Conservation (phyloP, 345 rosid genomes). For the Atalantia buxifolia region DNA sequence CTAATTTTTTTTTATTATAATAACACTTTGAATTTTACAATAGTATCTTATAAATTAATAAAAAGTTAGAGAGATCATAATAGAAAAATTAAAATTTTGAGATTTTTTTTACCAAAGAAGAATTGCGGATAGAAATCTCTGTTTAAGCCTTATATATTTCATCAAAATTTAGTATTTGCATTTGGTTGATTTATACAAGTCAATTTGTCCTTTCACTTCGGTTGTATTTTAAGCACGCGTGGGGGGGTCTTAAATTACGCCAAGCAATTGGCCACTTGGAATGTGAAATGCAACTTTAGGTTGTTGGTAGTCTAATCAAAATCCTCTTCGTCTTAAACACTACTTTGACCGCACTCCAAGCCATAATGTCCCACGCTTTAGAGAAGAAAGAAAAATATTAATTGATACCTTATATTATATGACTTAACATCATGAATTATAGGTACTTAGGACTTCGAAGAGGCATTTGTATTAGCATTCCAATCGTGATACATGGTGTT, state of each 20-base stretch:
- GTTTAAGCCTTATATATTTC: no score
- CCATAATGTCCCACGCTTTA: not conserved
- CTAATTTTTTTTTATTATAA: no score
- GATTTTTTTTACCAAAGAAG: no score
- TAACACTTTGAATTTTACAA: no score
- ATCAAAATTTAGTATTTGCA: no score
- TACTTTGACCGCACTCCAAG: not conserved
- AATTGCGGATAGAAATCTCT: no score
- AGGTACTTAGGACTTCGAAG: not conserved
- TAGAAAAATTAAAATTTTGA: no score
- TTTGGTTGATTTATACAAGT: not conserved
- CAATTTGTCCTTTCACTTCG: not conserved
- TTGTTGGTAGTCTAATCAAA: not conserved
- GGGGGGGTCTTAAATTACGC: not conserved
- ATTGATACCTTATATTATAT: not conserved
- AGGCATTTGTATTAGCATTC: not conserved
- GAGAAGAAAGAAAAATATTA: not conserved
- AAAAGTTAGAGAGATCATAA: no score
- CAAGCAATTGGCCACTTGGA: conserved; percentile 1
- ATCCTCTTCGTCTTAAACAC: not conserved
- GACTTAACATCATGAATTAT: not conserved
- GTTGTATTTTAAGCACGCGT: not conserved
- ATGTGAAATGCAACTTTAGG: not conserved
- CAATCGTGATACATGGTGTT: not conserved
- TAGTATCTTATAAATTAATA: no score